phyloP scores from a whole-genome alignment of 371 early-diverging fungal species.

The Mortierella sp. region DNA sequence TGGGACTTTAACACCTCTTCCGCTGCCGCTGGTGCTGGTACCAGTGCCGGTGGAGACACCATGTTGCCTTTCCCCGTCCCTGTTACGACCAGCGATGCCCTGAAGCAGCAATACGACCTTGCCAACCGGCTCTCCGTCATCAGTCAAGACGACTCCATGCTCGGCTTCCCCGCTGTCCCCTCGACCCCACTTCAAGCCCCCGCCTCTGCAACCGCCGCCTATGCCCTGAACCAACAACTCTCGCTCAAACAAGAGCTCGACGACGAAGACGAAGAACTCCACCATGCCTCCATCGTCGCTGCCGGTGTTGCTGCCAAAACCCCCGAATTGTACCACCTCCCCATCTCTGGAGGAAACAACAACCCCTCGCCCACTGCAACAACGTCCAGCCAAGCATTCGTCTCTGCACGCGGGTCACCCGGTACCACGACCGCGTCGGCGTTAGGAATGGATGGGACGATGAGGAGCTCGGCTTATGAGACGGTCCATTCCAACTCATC shows the following conservation, averaged over 20 bases:
- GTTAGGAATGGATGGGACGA: not conserved
- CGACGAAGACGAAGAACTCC: conserved; percentile 4
- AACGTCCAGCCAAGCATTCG: conserved; percentile 17
- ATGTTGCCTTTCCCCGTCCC: conserved; percentile 44
- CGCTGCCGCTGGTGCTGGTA: conserved; percentile 15
- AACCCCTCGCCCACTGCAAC: conserved; percentile 7
- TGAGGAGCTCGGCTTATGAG: conserved; percentile 25
- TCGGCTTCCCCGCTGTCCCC: not conserved
- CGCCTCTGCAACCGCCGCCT: conserved; percentile 14
- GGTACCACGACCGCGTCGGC: not conserved
- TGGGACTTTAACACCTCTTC: not conserved
- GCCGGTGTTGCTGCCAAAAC: not conserved
- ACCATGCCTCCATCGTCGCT: not conserved
- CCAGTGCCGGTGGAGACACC: not conserved
- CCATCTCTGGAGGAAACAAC: not conserved
- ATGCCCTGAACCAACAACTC: conserved; percentile 45
- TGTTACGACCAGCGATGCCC: conserved; percentile 26
- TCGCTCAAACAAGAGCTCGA: conserved; percentile 34
- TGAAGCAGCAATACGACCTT: conserved; percentile 40
- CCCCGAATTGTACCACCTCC: not conserved
- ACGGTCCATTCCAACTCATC: conserved; percentile 16
- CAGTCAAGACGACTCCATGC: conserved; percentile 36
- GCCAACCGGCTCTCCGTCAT: conserved; percentile 38
- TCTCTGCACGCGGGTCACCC: conserved; percentile 27
- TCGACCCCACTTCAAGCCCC: not conserved